Base-by-base conservation (phyloP, 2,329 filamentous ascomycete genomes). In the Cladophialophora yegresii region DNA sequence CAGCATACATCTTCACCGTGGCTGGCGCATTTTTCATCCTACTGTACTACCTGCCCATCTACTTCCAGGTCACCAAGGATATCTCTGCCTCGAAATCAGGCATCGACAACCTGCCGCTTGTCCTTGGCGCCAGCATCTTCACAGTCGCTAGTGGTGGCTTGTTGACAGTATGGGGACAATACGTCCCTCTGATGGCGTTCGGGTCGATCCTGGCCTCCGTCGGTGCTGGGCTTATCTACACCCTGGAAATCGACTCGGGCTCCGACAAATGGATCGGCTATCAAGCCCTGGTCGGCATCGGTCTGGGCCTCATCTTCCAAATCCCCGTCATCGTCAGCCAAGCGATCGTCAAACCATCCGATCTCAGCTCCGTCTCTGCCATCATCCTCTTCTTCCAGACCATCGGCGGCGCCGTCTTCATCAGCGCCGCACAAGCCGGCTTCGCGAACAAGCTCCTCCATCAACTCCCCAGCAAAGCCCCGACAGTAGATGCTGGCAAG, bases 11-110 rank as follows among this genome's bases (percentile, higher is more conserved):
- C 12, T 75, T 80, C 68, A 74, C 79, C 66, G 67, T 74, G 22
- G 69, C 69, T 2, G 77, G 77, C 9, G 56, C 65, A 12, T 79
- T 75, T 60, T 75, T 78, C 62, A 26, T 78, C 13, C 57, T 77
- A 1, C 67, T 81, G 9, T 82, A 81, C 71, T 81, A 80, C 67
- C 72, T 82, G 0, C 80, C 80, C 8, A 78, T 83, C 36, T 83
- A 81, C 68, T 83, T 83, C 72, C 81, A 83, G 70, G 72, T 74
- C 0, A 73, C 81, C 8, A 67, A 71, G 22, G 72, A 73, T 54
- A 71, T 73, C 12, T 73, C 67, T 8, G 73, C 80, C 0, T 71
- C 73, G 12, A 58, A 70, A 26, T 77, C 74, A 1, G 80, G 80
- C 4, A 72, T 83, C 12, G 71, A 74, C 36, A 81, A 79, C 57